A percentile compares a stretch with the other conserved stretches of the same genome.
Conservation (phyloP, 2,329 filamentous ascomycete species). For the Colletotrichum magnum region DNA sequence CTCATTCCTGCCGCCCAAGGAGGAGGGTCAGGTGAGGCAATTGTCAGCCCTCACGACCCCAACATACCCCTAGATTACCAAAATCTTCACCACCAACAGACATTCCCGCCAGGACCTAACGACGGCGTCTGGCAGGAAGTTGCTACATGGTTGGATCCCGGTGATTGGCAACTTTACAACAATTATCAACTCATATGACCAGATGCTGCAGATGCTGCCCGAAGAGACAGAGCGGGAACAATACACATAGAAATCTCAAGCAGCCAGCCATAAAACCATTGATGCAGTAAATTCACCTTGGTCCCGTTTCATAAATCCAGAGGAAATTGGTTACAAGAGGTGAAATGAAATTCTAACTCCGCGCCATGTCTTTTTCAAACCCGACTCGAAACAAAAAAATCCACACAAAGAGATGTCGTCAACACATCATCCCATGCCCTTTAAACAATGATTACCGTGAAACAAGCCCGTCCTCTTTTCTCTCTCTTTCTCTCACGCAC, state of each 20-base stretch:
- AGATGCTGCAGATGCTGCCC: neutral
- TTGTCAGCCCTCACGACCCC: too few species aligned
- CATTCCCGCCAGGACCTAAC: slow-evolving; percentile 32
- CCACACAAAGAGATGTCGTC: slow-evolving; percentile 23
- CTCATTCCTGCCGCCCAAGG: neutral
- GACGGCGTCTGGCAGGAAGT: slow-evolving; percentile 53
- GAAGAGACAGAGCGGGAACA: neutral
- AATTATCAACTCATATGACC: slow-evolving; percentile 31
- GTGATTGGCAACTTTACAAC: slow-evolving; percentile 42
- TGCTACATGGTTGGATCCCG: slow-evolving; percentile 55
- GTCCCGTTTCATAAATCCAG: neutral
- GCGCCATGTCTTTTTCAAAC: slow-evolving; percentile 37
- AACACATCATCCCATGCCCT: slow-evolving; percentile 16
- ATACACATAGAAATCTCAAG: neutral
- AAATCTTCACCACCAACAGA: slow-evolving; percentile 10
- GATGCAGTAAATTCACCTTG: neutral
- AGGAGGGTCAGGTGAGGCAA: neutral
- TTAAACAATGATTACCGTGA: slow-evolving; percentile 7
- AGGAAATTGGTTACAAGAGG: neutral
- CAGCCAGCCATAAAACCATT: neutral
- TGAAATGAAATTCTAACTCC: slow-evolving; percentile 29
- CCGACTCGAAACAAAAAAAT: slow-evolving; percentile 18
- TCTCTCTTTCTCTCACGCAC: neutral
- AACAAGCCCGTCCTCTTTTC: slow-evolving; percentile 5
- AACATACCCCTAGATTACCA: neutral